Evolutionary conservation across 2,329 filamentous ascomycete species (phyloP).

Genomic region (Ceratocystis cacaofunesta): DNA sequence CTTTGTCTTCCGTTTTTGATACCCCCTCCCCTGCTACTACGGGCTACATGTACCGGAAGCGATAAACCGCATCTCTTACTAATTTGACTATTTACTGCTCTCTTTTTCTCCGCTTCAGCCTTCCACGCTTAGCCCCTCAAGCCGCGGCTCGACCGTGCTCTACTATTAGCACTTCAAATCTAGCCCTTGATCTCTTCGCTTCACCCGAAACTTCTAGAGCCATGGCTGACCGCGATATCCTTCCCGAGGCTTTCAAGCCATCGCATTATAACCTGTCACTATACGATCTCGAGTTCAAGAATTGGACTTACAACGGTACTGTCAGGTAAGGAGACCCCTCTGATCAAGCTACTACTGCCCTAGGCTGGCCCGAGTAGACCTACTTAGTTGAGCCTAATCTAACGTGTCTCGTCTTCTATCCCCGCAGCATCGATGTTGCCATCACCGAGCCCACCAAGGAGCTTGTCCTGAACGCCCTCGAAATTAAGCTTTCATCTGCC

Average conservation of each 20-base stretch:
- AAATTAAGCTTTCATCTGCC: slow-evolving; percentile 58
- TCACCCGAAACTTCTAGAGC: slow-evolving; percentile 19
- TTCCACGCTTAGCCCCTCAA: slow-evolving; percentile 11
- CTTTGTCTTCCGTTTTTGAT: background rate
- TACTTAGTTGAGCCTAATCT: background rate
- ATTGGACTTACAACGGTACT: slow-evolving; percentile 66
- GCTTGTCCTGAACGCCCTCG: slow-evolving; percentile 71
- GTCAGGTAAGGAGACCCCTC: slow-evolving; percentile 37
- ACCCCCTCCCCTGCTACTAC: background rate
- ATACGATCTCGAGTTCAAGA: slow-evolving; percentile 60
- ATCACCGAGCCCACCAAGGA: slow-evolving; percentile 58
- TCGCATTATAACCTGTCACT: slow-evolving; percentile 75
- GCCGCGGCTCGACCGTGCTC: slow-evolving; percentile 19
- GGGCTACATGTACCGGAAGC: background rate
- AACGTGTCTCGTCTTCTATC: slow-evolving; percentile 8
- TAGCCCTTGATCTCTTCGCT: slow-evolving; percentile 19
- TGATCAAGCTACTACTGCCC: background rate
- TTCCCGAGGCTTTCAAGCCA: slow-evolving; percentile 57
- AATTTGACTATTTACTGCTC: background rate
- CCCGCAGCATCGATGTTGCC: slow-evolving; percentile 52
- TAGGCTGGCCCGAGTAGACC: background rate
- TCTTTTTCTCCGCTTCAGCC: background rate
- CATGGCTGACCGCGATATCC: slow-evolving; percentile 47
- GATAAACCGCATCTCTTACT: background rate
- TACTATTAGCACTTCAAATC: slow-evolving; percentile 20